Base-by-base conservation (phyloP, 1,284 basidiomycete genomes). In the Golubevia pallescens region DNA sequence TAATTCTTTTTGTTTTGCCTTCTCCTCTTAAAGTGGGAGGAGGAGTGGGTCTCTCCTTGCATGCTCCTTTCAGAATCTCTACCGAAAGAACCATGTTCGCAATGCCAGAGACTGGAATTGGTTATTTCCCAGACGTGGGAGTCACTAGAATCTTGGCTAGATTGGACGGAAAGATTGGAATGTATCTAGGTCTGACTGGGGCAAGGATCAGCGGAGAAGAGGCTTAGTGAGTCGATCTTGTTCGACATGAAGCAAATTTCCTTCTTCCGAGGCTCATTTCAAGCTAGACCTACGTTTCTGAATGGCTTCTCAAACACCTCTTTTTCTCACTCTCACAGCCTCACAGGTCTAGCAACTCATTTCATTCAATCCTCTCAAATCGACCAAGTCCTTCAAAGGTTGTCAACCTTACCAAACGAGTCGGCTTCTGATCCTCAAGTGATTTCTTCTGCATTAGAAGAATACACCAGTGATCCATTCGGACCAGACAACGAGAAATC, bases 181-280 rank as follows among this genome's bases (percentile, higher is more conserved):
- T 93, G 19, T 99, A 97, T 88, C 90, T 99, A 63, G 93, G 91
- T n/a, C 87, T 99, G 77, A 98, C 96, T 3, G 91, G 92, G 51
- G 73, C 73, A 4, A 63, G 80, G 1, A 74, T 85, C 56, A 66
- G 65, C 3, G 82, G 82, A 19, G 72, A 74, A 14, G 82, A 85
- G 42, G 73, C 77, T 3, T 85, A 85, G 60, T 61, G 60, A 61
- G 60, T 61, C 7, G 10, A 16, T n/a, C n/a, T n/a, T n/a, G n/a
- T n/a, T n/a, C n/a, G n/a, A n/a, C n/a, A 19, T 19, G 51, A 19
- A 53, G 16, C 16, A 53, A 16, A 53, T n/a, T n/a, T n/a, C n/a
- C n/a, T n/a, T n/a, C n/a, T n/a, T n/a, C n/a, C n/a, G n/a, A n/a
- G n/a, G n/a, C n/a, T n/a, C n/a, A n/a, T n/a, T n/a, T n/a, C n/a